phyloP scores from a whole-genome alignment of 2,329 filamentous ascomycete genomes.

The Gaeumannomyces tritici region DNA sequence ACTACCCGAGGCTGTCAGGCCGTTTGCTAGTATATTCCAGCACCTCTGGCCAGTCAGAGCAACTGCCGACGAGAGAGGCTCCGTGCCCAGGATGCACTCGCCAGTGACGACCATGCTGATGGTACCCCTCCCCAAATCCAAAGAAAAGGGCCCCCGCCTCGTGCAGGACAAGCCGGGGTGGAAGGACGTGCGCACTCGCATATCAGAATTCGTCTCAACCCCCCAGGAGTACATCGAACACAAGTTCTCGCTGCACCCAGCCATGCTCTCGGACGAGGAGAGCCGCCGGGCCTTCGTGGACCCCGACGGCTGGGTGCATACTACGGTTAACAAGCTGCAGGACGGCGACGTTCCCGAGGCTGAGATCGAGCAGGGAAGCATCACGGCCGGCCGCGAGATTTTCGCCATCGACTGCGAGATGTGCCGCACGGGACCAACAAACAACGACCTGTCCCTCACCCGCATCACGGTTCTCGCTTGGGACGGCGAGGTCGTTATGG shows the following conservation, averaged over 20 bases:
- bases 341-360: conserved; percentile 59
- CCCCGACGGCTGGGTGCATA: conserved; percentile 76
- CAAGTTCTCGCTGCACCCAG: conserved; percentile 77
- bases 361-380: conserved; percentile 69
- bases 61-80: conserved; percentile 63
- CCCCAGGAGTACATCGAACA: conserved; percentile 70
- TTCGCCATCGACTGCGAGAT: conserved; percentile 93
- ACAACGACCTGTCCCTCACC: conserved; percentile 66
- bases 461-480: conserved; percentile 81
- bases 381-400: conserved; percentile 72
- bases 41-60: conserved; percentile 85
- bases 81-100: conserved; percentile 72
- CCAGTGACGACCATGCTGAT: conserved; percentile 78
- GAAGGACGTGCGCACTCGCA: conserved; percentile 67
- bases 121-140: conserved; percentile 58
- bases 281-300: conserved; percentile 40
- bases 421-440: conserved; percentile 73
- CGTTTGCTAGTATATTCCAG: conserved; percentile 72
- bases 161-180: conserved; percentile 55
- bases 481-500: conserved; percentile 73
- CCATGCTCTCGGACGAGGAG: conserved; percentile 52
- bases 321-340: conserved; percentile 53
- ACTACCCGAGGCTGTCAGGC: conserved; percentile 46
- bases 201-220: conserved; percentile 68
- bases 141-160: conserved; percentile 52